phyloP scores from a whole-genome alignment of 352 stramenopile species.

The Phytopythium helicoides region DNA sequence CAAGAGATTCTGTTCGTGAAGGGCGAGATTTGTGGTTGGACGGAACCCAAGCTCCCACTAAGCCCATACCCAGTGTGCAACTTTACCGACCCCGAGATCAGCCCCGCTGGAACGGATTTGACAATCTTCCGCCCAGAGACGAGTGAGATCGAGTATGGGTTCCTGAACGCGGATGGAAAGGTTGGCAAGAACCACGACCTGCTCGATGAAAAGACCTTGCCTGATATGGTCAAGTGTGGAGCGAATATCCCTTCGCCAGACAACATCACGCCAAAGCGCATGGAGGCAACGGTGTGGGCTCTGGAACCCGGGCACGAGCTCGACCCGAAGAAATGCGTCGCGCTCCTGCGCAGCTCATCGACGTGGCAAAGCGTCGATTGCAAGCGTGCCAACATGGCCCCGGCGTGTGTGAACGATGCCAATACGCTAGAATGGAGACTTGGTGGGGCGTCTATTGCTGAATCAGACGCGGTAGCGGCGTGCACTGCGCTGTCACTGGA shows the following conservation, averaged over 20 bases:
- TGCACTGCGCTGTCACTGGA: constrained; percentile 19
- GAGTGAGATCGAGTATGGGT: constrained; percentile 83
- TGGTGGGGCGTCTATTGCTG: constrained; percentile 20
- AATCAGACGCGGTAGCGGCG: constrained; percentile 26
- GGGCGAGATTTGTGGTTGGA: constrained; percentile 72
- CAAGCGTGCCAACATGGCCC: constrained; percentile 29
- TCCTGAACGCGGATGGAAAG: constrained; percentile 76
- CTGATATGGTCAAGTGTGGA: constrained; percentile 58
- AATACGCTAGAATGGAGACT: constrained; percentile 39
- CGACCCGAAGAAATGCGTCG: constrained; percentile 45
- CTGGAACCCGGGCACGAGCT: constrained; percentile 30
- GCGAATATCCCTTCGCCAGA: constrained; percentile 81
- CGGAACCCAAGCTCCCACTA: constrained; percentile 64
- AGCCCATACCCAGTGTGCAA: constrained; percentile 58
- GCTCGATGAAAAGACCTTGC: constrained; percentile 64
- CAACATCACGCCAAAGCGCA: constrained; percentile 81
- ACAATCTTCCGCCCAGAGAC: constrained; percentile 82
- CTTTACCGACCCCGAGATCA: constrained; percentile 35
- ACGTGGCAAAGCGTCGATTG: constrained; percentile 67
- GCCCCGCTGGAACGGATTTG: constrained; percentile 38
- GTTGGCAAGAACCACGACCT: constrained; percentile 66
- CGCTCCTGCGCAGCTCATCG: constrained; percentile 29
- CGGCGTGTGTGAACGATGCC: constrained; percentile 31
- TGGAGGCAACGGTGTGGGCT: constrained; percentile 71
- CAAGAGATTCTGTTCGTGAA: constrained; percentile 81